Evolutionary conservation across 331 rosid genomes (phyloP), one percentile per base, ranked within the genome.

Genomic region (Erythrophleum ivorense): DNA sequence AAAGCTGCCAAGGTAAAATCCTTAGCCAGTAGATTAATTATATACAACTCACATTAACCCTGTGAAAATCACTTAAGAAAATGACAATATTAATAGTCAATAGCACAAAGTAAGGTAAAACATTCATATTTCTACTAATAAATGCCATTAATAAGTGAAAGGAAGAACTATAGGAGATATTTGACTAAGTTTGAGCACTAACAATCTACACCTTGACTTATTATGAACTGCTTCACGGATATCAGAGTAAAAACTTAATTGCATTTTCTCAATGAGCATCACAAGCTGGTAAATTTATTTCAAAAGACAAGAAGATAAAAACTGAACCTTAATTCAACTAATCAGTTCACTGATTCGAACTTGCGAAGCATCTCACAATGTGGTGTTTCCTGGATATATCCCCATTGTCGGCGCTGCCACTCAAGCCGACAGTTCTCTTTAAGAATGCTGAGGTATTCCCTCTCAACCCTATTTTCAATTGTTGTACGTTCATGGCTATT

Each of bases 341-440:
- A 83, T 86, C 84, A 87, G 54, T 89, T 83, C 64, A 82, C 88
- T 14, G 75, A 3, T 60, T 90, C 86, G 79, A 87, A 95, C 88
- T 72, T 79, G 83, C 83, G 81, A 54, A 91, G 86, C 96, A 86
- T 89, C 73, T 93, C 97, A 53, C 98, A 95, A 79, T 93, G 94
- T 0, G 98, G 98, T 0, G 92, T 95, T 82, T 95, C 98, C 15
- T 85, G 88, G 36, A 91, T 82, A 71, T 84, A 91, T 50, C 98
- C 97, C 98, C 98, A 95, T 66, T 93, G 98, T 54, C 91, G 94
- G 36, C 98, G 92, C 86, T 93, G 97, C 73, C 93, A 58, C 90
- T 95, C 98, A 9, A 88, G 88, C 81, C 91, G 88, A 72, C 99
- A 93, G 74, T 91, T 91, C 91, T 93, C 93, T 2, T 89, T 78